phyloP scores from a whole-genome alignment of 371 early-diverging fungal genomes.

The Rhizopus sp. region DNA sequence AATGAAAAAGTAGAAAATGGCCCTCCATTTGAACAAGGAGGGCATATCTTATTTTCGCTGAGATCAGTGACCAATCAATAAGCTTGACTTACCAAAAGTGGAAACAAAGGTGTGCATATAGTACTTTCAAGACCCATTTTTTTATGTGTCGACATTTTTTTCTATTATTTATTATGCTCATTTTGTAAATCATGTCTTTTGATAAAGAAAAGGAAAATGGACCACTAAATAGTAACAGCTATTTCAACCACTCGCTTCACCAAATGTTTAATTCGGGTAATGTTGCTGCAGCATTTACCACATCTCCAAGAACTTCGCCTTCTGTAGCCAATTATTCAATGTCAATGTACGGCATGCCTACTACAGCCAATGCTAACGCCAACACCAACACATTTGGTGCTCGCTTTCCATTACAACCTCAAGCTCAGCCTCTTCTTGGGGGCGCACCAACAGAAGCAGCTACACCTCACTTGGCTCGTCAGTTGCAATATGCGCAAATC shows the following conservation, averaged over 20 bases:
- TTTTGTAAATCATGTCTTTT: constrained; percentile 15
- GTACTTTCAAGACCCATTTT: background rate
- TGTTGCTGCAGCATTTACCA: constrained; percentile 3
- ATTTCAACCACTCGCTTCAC: constrained; percentile 17
- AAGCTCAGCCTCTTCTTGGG: background rate
- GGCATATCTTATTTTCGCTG: too few relatives aligned
- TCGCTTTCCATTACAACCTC: constrained; percentile 3
- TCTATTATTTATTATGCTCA: constrained; percentile 4
- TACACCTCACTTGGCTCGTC: constrained; percentile 67
- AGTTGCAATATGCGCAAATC: constrained; percentile 68
- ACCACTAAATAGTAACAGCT: constrained; percentile 17
- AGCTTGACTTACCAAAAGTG: background rate
- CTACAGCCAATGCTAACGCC: background rate
- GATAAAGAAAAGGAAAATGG: constrained; percentile 29
- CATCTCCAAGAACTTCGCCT: constrained; percentile 20
- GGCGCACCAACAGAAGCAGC: constrained; percentile 1
- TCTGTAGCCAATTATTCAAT: constrained; percentile 17
- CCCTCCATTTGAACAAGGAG: too few relatives aligned
- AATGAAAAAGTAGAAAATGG: too few relatives aligned
- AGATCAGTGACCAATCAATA: too few relatives aligned
- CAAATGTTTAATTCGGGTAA: constrained; percentile 11
- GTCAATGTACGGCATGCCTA: constrained; percentile 13
- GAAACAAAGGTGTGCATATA: background rate
- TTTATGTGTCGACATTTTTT: constrained; percentile 4
- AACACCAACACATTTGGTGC: background rate